Base-by-base conservation (phyloP, 2,329 filamentous ascomycete genomes). In the Coniochaeta hoffmannii region DNA sequence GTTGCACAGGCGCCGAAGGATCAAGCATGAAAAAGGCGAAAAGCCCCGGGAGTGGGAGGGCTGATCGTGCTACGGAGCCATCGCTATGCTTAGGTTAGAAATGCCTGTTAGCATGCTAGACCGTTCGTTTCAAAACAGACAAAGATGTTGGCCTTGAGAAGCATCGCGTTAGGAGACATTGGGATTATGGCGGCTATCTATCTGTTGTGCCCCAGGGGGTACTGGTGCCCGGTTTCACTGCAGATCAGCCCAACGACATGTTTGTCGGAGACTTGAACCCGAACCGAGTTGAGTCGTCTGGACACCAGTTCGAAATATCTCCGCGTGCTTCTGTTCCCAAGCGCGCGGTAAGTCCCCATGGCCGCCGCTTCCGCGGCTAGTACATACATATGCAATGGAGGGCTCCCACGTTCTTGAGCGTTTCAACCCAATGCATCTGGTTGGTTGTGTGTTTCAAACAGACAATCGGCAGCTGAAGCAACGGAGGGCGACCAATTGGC, bases 1-100 rank as follows among this genome's bases (percentile, higher is more conserved):
- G 49, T 11, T 28, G 9, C 44, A 22, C 44, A 51, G 50, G 53
- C 49, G 53, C 54, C 44, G 50, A 32, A 55, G 51, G 19, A 38
- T 22, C 34, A n/a, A 24, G 52, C 24, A 15, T 26, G 5, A 28
- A 12, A 46, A 6, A 14, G 35, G 30, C 14, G 17, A 34, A 19
- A 15, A 6, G 31, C 28, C 14, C 26, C 22, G 51, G 34, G 34
- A 35, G 19, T 17, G 57, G 28, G n/a, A n/a, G n/a, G n/a, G n/a
- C n/a, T n/a, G n/a, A n/a, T n/a, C n/a, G n/a, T n/a, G n/a, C n/a
- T n/a, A n/a, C n/a, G n/a, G n/a, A n/a, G n/a, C n/a, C n/a, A n/a
- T n/a, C n/a, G n/a, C n/a, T n/a, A n/a, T n/a, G 36, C 15, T 28
- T 46, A 12, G 22, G 15, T 3, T 46, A 46, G 41, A 46, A 12